Base-by-base conservation (phyloP, 768 basidiomycete species). In the Psilocybe cubensis region DNA sequence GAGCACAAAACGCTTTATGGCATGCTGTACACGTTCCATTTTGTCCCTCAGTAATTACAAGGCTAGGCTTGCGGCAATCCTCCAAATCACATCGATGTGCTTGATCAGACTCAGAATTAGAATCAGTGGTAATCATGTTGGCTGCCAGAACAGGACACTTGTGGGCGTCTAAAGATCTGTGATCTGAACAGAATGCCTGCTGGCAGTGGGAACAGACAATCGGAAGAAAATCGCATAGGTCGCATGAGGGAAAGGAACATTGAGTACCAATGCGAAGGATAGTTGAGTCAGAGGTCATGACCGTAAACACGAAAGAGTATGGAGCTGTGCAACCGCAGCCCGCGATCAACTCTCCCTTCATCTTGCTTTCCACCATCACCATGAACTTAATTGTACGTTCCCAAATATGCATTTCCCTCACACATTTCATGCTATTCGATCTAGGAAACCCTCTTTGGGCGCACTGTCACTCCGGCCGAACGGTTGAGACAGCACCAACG, bases 401-500 rank as follows among this genome's bases (percentile, higher is more conserved):
- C 49, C 38, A 24, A 25, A n/a, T 24, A n/a, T 10, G 29, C 18
- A 23, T 18, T 24, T 55, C 24, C 40, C 18, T n/a, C 25, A n/a
- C 25, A 7, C 33, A 25, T 44, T 42, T 50, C 18, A 33, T 18
- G 38, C 42, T 33, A 35, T 33, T 10, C 55, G 47, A 35, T 52
- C 48, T 63, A 98, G 95, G 96, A 98, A 81, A 87, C 92, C 0
- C 87, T 98, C 41, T 98, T 98, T 71, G 96, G 96, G 9, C 88
- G 94, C 45, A 88, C 92, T 1, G 84, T 97, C 25, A 98, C 96
- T 17, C 97, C 97, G 17, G 96, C 96, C 23, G 97, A 99, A 75
- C 88, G 95, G 55, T 83, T 99, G 60, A 89, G 96, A 54, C 94
- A 98, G 74, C 96, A 99, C 72, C 97, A 99, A 72, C 89, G 96